phyloP scores from a whole-genome alignment of 495 filamentous ascomycete species.

The Trichoderma erinaceum region DNA sequence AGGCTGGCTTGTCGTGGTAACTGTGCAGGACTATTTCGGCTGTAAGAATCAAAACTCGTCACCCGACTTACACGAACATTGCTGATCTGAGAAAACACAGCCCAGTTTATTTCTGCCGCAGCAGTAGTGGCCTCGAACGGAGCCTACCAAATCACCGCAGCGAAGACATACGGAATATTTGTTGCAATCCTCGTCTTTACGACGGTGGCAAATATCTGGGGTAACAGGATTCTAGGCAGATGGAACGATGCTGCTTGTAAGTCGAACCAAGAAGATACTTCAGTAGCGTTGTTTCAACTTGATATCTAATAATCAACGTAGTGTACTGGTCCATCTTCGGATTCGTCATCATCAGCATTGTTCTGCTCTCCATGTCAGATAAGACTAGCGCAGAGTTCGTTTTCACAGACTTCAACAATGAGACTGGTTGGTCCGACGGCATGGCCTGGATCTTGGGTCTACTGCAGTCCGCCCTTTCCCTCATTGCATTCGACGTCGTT shows the following conservation, averaged over 20 bases:
- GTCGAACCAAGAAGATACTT: not conserved
- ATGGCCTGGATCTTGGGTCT: slow-evolving; percentile 58
- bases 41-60: slow-evolving; percentile 20
- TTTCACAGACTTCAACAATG: slow-evolving; percentile 53
- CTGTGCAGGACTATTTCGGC: slow-evolving; percentile 32
- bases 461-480: slow-evolving; percentile 53
- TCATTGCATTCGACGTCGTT: slow-evolving; percentile 59
- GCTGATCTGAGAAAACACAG: slow-evolving; percentile 8
- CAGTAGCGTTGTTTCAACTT: not conserved
- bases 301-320: not conserved
- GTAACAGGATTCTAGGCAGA: slow-evolving; percentile 28
- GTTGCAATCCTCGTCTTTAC: slow-evolving; percentile 29
- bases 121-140: slow-evolving; percentile 29
- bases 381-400: slow-evolving; percentile 41
- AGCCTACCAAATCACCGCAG: slow-evolving; percentile 26
- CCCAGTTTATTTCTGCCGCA: slow-evolving; percentile 31
- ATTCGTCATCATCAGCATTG: slow-evolving; percentile 34
- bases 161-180: slow-evolving; percentile 33
- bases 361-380: slow-evolving; percentile 30
- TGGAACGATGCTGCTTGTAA: slow-evolving; percentile 31
- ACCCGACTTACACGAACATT: not conserved
- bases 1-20: slow-evolving; percentile 36
- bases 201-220: slow-evolving; percentile 29
- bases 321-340: slow-evolving; percentile 34
- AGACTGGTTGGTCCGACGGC: slow-evolving; percentile 58